These are phyloP conservation scores for Phytophthora palmivora DNA, from an alignment of 352 stramenopile genomes.

Conservation along the genomic window DNA sequence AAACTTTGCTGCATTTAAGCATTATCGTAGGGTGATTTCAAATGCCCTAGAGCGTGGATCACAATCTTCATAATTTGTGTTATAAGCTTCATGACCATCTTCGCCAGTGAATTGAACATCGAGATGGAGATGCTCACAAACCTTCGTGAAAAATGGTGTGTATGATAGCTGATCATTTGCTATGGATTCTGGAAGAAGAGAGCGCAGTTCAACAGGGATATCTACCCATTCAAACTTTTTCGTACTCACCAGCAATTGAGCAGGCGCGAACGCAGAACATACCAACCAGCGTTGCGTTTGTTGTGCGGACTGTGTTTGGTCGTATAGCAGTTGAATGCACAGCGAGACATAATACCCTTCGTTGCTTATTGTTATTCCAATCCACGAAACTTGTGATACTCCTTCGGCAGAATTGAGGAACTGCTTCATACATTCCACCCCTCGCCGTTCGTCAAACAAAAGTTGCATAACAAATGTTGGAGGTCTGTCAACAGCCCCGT, in stretches of 20 bases:
- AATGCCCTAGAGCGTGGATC: constrained; percentile 5
- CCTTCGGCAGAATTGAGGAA: background rate
- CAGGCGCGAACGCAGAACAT: constrained; percentile 40
- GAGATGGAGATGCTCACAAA: constrained; percentile 22
- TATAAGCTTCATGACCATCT: background rate
- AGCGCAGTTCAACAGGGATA: constrained; percentile 21
- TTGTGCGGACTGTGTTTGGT: background rate
- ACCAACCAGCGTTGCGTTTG: constrained; percentile 12
- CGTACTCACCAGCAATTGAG: constrained; percentile 19
- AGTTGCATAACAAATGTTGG: constrained; percentile 16
- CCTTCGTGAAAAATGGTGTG: constrained; percentile 15
- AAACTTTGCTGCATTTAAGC: constrained; percentile 12
- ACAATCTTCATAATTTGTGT: background rate
- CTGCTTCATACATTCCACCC: constrained; percentile 13
- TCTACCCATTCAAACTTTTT: constrained; percentile 16
- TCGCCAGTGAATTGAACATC: constrained; percentile 1
- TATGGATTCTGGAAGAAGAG: background rate
- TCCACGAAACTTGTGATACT: constrained; percentile 13
- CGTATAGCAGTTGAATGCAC: constrained; percentile 17
- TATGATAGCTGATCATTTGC: background rate
- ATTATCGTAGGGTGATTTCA: constrained; percentile 10
- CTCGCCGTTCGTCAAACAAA: constrained; percentile 22
- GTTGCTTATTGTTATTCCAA: constrained; percentile 4
- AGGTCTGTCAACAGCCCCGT: constrained; percentile 10
- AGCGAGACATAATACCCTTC: constrained; percentile 25